Base-by-base conservation (phyloP, 805 yeast species). In the Wickerhamiella kazuoi region DNA sequence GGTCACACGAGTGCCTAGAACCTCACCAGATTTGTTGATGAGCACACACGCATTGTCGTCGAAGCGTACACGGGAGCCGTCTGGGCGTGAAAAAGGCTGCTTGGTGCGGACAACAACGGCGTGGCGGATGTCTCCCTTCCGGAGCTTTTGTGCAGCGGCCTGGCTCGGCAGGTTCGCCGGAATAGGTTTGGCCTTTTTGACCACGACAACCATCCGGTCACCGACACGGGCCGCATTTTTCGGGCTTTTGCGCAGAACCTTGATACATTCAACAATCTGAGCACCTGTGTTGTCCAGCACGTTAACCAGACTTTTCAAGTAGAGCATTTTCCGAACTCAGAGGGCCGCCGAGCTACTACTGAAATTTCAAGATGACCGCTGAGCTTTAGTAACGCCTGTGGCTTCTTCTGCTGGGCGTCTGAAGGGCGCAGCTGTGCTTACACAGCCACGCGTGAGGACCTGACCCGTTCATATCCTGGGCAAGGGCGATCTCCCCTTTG, bases 31-130 rank as follows among this genome's bases (percentile, higher is more conserved):
- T 61, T 87, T 87, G 64, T 90, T 86, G 45, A 87, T 72, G 53
- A 90, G 68, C 26, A 90, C 97, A 63, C 97, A 86, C 1, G 98
- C 98, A 58, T 87, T 90, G 61, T 90, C 98, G 56, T 86, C 95
- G 56, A 90, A 90, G 49, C 79, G 67, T 21, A 90, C 69, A 18
- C 74, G 74, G 2, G 93, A 69, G 3, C 98, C 98, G 56, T 90
- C 97, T 3, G 76, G 69, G 55, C 98, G 73, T 51, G 69, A 68
- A 45, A 71, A 71, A 40, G 74, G 72, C 46, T 83, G 83, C 61
- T 77, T 84, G 1, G 96, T 83, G 60, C 98, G 76, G 16, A 86
- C 96, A 33, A 90, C 79, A 23, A 90, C 87, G 3, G 96, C 98
- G 53, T 93, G 87, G 43, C 90, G 79, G 39, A 90, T 82, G 55